Evolutionary conservation across 176 grass and related monocot species (phyloP).

Genomic region (Raddia distichophylla): DNA sequence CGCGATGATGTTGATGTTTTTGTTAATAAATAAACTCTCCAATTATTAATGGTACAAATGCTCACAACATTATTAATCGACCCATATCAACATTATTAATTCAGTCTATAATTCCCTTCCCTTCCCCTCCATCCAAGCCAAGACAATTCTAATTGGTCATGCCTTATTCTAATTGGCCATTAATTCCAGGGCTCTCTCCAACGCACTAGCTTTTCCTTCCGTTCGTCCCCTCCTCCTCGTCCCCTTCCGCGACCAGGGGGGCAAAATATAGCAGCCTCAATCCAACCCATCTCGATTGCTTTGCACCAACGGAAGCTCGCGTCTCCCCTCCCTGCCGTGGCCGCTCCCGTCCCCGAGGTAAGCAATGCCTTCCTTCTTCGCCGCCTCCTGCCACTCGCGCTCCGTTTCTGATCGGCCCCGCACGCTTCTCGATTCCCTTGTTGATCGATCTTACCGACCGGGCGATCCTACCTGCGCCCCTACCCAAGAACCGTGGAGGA

Average conservation of each 20-base stretch:
- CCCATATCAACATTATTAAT: background rate
- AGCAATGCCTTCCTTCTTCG: conserved; percentile 27
- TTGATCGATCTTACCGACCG: background rate
- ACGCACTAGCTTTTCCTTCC: background rate
- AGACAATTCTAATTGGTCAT: background rate
- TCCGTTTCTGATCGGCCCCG: background rate
- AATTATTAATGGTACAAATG: background rate
- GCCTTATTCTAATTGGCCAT: conserved; percentile 3
- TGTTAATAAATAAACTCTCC: background rate
- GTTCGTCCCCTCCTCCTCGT: conserved; percentile 5
- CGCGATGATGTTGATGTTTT: background rate
- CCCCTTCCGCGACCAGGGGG: background rate
- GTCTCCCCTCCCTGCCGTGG: conserved; percentile 9
- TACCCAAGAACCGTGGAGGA: background rate
- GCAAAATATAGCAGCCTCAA: conserved; percentile 44
- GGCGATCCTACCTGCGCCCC: background rate
- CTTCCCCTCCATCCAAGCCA: conserved; percentile 5
- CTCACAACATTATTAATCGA: background rate
- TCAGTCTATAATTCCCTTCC: background rate
- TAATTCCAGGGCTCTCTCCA: background rate
- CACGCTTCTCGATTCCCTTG: conserved; percentile 5
- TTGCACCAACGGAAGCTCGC: conserved; percentile 16
- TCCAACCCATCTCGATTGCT: conserved; percentile 28
- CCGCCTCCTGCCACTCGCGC: background rate
- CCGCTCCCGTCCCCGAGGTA: conserved; percentile 42